Conservation (phyloP, 176 grass and related monocot species). For the Metroxylon sagu region DNA sequence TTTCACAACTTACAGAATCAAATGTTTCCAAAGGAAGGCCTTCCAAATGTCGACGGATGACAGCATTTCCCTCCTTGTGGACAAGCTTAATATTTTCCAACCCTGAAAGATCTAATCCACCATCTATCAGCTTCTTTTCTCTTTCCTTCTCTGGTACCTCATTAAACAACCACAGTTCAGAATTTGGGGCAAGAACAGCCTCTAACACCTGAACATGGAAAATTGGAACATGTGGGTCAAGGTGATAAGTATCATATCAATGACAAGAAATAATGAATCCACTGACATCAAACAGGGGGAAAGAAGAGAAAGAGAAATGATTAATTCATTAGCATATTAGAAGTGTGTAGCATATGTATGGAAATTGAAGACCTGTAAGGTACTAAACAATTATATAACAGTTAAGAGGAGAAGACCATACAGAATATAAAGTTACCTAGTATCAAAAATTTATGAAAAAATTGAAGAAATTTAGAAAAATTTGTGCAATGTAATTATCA, state of each 20-base stretch:
- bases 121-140: constrained; percentile 74
- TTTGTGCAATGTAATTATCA: background rate
- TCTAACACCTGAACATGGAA: constrained; percentile 59
- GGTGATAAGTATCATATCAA: no score
- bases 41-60: constrained; percentile 88
- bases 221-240: constrained; percentile 3
- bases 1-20: constrained; percentile 72
- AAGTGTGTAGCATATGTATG: no score
- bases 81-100: constrained; percentile 91
- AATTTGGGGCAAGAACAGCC: constrained; percentile 87
- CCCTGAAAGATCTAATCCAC: constrained; percentile 69
- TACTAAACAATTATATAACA: no score
- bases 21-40: constrained; percentile 92
- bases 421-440: no score
- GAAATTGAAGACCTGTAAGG: no score
- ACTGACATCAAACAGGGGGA: no score
- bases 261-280: background rate
- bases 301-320: no score
- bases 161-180: constrained; percentile 98
- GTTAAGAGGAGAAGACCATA: no score
- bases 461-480: no score
- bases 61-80: constrained; percentile 97
- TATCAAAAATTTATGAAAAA: no score
- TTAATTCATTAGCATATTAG: no score
- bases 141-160: constrained; percentile 94